Evolutionary conservation across 2,329 filamentous ascomycete species (phyloP).

Genomic region (Pseudogymnoascus sp.): DNA sequence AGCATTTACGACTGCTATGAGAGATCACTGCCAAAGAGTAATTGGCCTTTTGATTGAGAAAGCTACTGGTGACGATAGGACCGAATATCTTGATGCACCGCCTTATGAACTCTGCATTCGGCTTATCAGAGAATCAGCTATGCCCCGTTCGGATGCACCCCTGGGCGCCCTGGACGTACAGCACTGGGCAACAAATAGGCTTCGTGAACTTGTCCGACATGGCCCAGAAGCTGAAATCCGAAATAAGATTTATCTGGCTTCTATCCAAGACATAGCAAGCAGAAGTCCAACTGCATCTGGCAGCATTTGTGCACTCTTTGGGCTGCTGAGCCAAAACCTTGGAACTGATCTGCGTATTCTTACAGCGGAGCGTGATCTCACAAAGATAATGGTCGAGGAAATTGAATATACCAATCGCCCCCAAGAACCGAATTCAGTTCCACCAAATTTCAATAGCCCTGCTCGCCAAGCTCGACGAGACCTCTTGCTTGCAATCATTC

Average conservation of each 20-base stretch:
- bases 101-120: constrained; percentile 53
- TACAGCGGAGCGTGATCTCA: constrained; percentile 52
- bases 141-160: constrained; percentile 43
- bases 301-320: constrained; percentile 58
- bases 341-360: constrained; percentile 47
- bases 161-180: constrained; percentile 56
- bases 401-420: constrained; percentile 39
- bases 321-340: constrained; percentile 40
- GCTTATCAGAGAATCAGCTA: constrained; percentile 63
- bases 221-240: constrained; percentile 50
- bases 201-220: constrained; percentile 50
- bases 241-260: constrained; percentile 54
- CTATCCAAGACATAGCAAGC: constrained; percentile 58
- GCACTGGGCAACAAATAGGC: constrained; percentile 50
- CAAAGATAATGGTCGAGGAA: constrained; percentile 55
- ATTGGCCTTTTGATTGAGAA: constrained; percentile 42
- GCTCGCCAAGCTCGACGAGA: constrained; percentile 48
- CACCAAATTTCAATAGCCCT: constrained; percentile 27
- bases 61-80: constrained; percentile 29
- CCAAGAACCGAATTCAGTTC: constrained; percentile 21
- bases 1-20: constrained; percentile 52
- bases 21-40: constrained; percentile 51
- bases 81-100: constrained; percentile 32
- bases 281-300: constrained; percentile 59
- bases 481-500: constrained; percentile 50